Conservation (phyloP, 2,329 filamentous ascomycete genomes). For the Xylaria sp. region DNA sequence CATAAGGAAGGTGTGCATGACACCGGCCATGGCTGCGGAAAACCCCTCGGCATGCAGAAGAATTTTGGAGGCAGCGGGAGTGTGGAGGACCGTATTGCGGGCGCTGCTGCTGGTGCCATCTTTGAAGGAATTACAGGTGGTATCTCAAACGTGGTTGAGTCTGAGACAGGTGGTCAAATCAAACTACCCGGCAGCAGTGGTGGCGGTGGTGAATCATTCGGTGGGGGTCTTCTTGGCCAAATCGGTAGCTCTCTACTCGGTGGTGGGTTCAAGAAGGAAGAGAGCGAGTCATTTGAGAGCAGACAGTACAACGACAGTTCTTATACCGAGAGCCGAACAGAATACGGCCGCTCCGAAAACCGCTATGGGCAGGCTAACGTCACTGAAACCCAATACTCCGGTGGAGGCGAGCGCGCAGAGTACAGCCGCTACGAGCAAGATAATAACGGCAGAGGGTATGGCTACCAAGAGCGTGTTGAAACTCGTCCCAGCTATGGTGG, state of each 20-base stretch:
- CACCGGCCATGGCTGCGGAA: constrained; percentile 82
- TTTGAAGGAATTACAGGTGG: constrained; percentile 68
- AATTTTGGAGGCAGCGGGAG: constrained; percentile 62
- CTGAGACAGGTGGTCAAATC: constrained; percentile 56
- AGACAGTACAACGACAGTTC: constrained; percentile 69
- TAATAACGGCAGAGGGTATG: constrained; percentile 60
- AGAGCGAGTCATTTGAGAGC: constrained; percentile 65
- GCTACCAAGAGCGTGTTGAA: constrained; percentile 54
- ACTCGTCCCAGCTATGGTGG: constrained; percentile 29
- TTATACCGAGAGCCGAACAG: constrained; percentile 69
- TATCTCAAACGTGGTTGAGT: constrained; percentile 59
- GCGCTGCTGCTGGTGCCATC: constrained; percentile 66
- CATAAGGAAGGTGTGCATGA: constrained; percentile 89
- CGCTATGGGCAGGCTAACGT: constrained; percentile 72
- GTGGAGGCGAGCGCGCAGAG: constrained; percentile 68
- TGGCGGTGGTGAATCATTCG: constrained; percentile 64
- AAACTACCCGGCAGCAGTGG: constrained; percentile 39
- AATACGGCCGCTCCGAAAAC: constrained; percentile 68
- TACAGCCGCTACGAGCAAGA: constrained; percentile 73
- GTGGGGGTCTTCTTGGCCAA: constrained; percentile 76
- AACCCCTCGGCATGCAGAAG: constrained; percentile 83
- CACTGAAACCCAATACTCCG: constrained; percentile 66
- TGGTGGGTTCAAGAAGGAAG: constrained; percentile 65
- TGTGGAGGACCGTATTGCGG: constrained; percentile 67
- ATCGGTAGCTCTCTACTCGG: constrained; percentile 75